phyloP scores from a whole-genome alignment of 2,329 filamentous ascomycete genomes.

The Colletotrichum sp. region DNA sequence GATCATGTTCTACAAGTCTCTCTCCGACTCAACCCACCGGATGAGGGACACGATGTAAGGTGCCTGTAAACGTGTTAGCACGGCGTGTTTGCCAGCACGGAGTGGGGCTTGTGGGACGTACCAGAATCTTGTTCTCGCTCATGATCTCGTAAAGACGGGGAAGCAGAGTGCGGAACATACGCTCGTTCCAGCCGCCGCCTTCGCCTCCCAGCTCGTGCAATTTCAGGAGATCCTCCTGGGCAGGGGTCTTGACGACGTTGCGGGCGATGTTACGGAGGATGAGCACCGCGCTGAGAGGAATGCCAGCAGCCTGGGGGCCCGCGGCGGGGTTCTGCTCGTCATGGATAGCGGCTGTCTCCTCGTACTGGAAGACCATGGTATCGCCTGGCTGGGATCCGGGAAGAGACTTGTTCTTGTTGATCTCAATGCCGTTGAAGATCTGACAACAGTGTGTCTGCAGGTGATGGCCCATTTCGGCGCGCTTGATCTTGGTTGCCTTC shows the following conservation, averaged over 20 bases:
- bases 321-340: slow-evolving; percentile 65
- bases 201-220: slow-evolving; percentile 50
- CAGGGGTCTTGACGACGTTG: slow-evolving; percentile 66
- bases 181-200: slow-evolving; percentile 68
- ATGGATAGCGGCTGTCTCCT: slow-evolving; percentile 60
- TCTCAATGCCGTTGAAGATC: slow-evolving; percentile 15
- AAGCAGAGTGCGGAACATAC: slow-evolving; percentile 69
- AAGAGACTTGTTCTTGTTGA: slow-evolving; percentile 6
- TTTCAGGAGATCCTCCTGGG: slow-evolving; percentile 59
- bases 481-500: slow-evolving; percentile 45
- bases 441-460: slow-evolving; percentile 69
- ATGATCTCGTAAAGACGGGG: slow-evolving; percentile 71
- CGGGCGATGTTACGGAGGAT: slow-evolving; percentile 80
- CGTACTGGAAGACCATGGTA: slow-evolving; percentile 58
- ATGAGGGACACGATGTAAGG: slow-evolving; percentile 16
- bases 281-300: slow-evolving; percentile 78
- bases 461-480: slow-evolving; percentile 64
- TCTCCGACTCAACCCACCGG: background rate
- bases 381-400: slow-evolving; percentile 49
- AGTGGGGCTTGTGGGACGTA: slow-evolving; percentile 37
- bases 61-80: background rate
- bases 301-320: slow-evolving; percentile 70
- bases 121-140: slow-evolving; percentile 69
- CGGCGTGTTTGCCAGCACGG: background rate
- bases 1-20: background rate